Base-by-base conservation (phyloP, 176 grass and related monocot species). In the Leersia perrieri region DNA sequence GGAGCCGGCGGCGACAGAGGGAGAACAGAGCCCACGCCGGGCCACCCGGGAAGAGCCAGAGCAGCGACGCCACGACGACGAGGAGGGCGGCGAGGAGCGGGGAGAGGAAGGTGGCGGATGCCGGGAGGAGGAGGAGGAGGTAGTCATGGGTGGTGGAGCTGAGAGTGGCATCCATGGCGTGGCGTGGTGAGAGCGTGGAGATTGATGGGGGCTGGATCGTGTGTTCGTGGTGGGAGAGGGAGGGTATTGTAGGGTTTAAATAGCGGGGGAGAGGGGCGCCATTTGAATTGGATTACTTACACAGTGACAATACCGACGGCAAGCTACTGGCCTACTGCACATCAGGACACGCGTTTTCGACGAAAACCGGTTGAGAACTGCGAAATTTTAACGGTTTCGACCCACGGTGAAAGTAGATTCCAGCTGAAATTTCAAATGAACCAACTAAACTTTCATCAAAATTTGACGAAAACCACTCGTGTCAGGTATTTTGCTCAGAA, bases 1-100 rank as follows among this genome's bases (percentile, higher is more conserved):
- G 60, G 0, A 77, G 28, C 3, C 63, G 70, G n/a, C 47, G 31
- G 15, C 11, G 41, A 38, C 30, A 22, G 22, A 63, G 30, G 38
- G 80, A 89, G 23, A 84, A 33, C 12, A n/a, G n/a, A n/a, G 63
- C 80, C 92, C 92, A 94, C 11, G 92, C 87, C 7, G 90, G 80
- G 25, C 84, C 92, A 0, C 89, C 92, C 0, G 92, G 81, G 75
- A 29, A 65, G 63, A 94, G 61, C 69, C 89, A 76, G 2, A 91
- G 4, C 15, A 91, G 66, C 1, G 75, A 87, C n/a, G 62, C n/a
- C n/a, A n/a, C 18, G 75, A 63, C 73, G 28, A 82, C 0, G 9
- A 94, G 28, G 51, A 89, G n/a, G 39, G 82, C 49, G n/a, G 80
- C 84, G 11, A 90, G 79, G 68, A 87, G 12, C 9, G 62, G 86